These are phyloP conservation scores for Fusarium hostae DNA, from an alignment of 2,329 filamentous ascomycete genomes.

Conservation along the genomic window DNA sequence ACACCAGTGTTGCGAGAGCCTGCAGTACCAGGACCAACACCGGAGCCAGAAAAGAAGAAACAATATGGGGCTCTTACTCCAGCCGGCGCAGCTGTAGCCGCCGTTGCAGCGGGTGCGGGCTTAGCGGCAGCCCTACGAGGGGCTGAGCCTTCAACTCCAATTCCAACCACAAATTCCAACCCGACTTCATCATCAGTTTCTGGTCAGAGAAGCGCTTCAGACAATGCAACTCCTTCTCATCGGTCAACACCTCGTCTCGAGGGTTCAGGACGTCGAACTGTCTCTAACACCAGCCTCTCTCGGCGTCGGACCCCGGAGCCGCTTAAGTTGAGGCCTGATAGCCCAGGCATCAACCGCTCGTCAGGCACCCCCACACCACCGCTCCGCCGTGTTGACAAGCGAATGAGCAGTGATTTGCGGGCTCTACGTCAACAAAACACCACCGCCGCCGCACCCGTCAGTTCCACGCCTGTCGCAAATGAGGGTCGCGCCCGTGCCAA, in stretches of 20 bases:
- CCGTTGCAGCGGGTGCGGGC: slow-evolving; percentile 27
- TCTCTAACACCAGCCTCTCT: slow-evolving; percentile 66
- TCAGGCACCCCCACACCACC: slow-evolving; percentile 68
- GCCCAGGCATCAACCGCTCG: slow-evolving; percentile 61
- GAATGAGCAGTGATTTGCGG: slow-evolving; percentile 78
- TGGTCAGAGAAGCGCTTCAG: slow-evolving; percentile 52
- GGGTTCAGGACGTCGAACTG: slow-evolving; percentile 52
- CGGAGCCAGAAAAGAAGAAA: slow-evolving; percentile 59
- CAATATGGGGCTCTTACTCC: slow-evolving; percentile 46
- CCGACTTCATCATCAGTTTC: slow-evolving; percentile 9
- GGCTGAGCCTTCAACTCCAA: slow-evolving; percentile 22
- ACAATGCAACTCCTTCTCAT: slow-evolving; percentile 42
- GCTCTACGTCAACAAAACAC: slow-evolving; percentile 53
- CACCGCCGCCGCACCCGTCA: slow-evolving; percentile 42
- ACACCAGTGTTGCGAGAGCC: slow-evolving; percentile 57
- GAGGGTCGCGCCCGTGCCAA: slow-evolving; percentile 85
- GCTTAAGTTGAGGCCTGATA: slow-evolving; percentile 69
- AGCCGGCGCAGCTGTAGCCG: slow-evolving; percentile 21
- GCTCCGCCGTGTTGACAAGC: slow-evolving; percentile 74
- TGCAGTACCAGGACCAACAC: slow-evolving; percentile 50
- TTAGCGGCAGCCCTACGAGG: slow-evolving; percentile 33
- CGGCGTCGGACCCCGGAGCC: slow-evolving; percentile 65
- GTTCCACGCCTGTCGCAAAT: slow-evolving; percentile 78
- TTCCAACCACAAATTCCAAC: slow-evolving; percentile 20
- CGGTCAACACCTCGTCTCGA: slow-evolving; percentile 41